Percentiles rank a stretch among this genome's conserved stretches.
Conservation (phyloP, 2,329 filamentous ascomycete genomes). For the Amylocarpus encephaloides region DNA sequence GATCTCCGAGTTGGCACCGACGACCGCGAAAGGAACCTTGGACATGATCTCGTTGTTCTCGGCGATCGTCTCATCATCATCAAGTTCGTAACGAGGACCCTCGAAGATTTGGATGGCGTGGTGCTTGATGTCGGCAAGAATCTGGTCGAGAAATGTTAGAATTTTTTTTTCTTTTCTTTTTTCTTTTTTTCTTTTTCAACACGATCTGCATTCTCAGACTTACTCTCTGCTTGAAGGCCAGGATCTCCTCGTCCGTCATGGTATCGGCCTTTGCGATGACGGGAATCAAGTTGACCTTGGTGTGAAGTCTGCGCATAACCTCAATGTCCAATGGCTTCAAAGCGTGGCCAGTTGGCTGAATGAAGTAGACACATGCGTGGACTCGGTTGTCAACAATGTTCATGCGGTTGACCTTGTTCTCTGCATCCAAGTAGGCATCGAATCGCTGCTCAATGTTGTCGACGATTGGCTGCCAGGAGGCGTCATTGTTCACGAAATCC, state of each 20-base stretch:
- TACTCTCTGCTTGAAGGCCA: conserved; percentile 92
- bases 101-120: conserved; percentile 99
- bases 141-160: conserved; percentile 47
- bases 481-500: conserved; percentile 99
- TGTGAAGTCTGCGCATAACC: conserved; percentile 98
- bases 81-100: conserved; percentile 94
- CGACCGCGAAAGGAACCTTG: conserved; percentile 97
- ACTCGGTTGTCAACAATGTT: conserved; percentile 99
- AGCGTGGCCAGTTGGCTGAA: conserved; percentile 96
- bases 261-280: conserved; percentile 99
- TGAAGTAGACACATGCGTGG: conserved; percentile 98
- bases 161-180: no score
- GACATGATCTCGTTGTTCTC: conserved; percentile 99
- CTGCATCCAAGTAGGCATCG: conserved; percentile 95
- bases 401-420: conserved; percentile 99
- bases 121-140: conserved; percentile 92
- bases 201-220: conserved; percentile 35
- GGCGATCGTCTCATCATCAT: conserved; percentile 98
- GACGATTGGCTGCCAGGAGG: conserved; percentile 97
- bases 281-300: conserved; percentile 99
- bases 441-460: conserved; percentile 99
- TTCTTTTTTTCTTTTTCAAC: no score
- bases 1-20: conserved; percentile 94
- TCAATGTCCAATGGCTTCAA: conserved; percentile 98
- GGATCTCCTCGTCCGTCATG: conserved; percentile 92